Conservation (phyloP, 164 flowering plant genomes). For the Piper betle region DNA sequence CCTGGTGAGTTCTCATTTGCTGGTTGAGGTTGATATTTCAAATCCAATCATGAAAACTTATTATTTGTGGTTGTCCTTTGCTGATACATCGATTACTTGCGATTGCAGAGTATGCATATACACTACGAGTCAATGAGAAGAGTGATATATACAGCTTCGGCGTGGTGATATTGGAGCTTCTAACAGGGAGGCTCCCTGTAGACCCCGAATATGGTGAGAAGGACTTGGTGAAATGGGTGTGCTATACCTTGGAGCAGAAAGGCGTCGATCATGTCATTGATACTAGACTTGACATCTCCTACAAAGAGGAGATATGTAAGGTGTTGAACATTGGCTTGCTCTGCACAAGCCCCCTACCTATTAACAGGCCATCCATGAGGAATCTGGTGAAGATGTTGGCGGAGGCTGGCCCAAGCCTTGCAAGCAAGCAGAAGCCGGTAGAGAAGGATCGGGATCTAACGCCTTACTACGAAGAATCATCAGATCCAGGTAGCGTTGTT, state of each 20-base stretch:
- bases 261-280: slow-evolving; percentile 70
- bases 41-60: too few relatives aligned
- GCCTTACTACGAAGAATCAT: slow-evolving; percentile 72
- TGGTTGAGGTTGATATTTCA: background rate
- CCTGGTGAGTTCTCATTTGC: slow-evolving; percentile 34
- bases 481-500: slow-evolving; percentile 67
- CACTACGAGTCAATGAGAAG: slow-evolving; percentile 91
- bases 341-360: slow-evolving; percentile 86
- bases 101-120: slow-evolving; percentile 87
- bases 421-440: slow-evolving; percentile 15
- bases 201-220: slow-evolving; percentile 85
- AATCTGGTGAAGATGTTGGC: slow-evolving; percentile 73
- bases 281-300: slow-evolving; percentile 60
- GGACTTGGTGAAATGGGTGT: slow-evolving; percentile 90
- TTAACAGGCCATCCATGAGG: slow-evolving; percentile 89
- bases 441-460: slow-evolving; percentile 67
- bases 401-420: slow-evolving; percentile 32
- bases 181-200: slow-evolving; percentile 71
- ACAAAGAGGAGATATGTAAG: slow-evolving; percentile 66
- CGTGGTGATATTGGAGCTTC: slow-evolving; percentile 73
- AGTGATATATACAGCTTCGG: slow-evolving; percentile 96
- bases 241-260: slow-evolving; percentile 67
- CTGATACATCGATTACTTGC: background rate
- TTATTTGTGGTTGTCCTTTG: background rate
- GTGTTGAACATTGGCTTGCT: slow-evolving; percentile 73